Evolutionary conservation across 2,329 filamentous ascomycete species (phyloP).

Genomic region (Mycogone perniciosa): DNA sequence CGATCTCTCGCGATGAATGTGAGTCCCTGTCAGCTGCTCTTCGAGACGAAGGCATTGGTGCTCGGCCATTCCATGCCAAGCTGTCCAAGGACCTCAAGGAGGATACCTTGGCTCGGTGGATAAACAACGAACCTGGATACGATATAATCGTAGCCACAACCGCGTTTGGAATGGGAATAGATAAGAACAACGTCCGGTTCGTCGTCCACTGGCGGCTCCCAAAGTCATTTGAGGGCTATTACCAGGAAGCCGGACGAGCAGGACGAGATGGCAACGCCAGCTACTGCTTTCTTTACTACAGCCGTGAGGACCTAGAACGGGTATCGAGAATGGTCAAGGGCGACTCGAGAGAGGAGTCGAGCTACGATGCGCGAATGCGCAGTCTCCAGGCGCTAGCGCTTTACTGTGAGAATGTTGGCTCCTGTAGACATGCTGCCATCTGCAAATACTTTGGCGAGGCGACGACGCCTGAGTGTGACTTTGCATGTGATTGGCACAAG

Average conservation of each 20-base stretch:
- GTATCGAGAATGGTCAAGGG: slow-evolving; percentile 52
- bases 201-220: slow-evolving; percentile 92
- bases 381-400: slow-evolving; percentile 63
- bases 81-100: slow-evolving; percentile 63
- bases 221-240: slow-evolving; percentile 92
- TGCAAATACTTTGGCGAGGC: slow-evolving; percentile 71
- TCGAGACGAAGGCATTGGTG: slow-evolving; percentile 62
- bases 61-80: slow-evolving; percentile 66
- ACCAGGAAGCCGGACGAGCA: slow-evolving; percentile 89
- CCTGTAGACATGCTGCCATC: slow-evolving; percentile 71
- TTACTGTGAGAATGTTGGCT: slow-evolving; percentile 72
- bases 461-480: slow-evolving; percentile 55
- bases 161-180: slow-evolving; percentile 96
- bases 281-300: slow-evolving; percentile 87
- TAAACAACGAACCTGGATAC: slow-evolving; percentile 67
- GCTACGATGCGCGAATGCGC: slow-evolving; percentile 47
- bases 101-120: slow-evolving; percentile 64
- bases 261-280: slow-evolving; percentile 84
- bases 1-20: slow-evolving; percentile 67
- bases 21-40: slow-evolving; percentile 63
- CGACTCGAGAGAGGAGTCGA: slow-evolving; percentile 39
- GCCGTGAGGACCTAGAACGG: slow-evolving; percentile 75
- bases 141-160: slow-evolving; percentile 93
- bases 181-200: slow-evolving; percentile 91
- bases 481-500: slow-evolving; percentile 75